Evolutionary conservation across 257 asterid genomes (phyloP), one percentile per base, ranked within the genome.

Genomic region (Craterostigma plantagineum): DNA sequence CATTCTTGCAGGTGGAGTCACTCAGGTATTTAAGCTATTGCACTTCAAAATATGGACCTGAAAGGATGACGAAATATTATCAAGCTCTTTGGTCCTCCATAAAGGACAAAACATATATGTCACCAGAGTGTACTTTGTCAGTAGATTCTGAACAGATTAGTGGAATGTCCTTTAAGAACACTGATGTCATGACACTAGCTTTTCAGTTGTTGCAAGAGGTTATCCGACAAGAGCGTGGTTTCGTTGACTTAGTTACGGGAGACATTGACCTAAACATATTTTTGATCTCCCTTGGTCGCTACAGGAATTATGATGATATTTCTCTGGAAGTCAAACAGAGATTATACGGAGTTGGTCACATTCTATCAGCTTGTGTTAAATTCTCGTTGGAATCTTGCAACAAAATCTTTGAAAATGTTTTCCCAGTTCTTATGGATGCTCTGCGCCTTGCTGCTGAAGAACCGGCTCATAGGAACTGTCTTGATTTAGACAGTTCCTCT

Each of bases 1-100:
- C 58, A 16, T 64, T 37, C 38, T 40, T 50, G 54, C 79, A 90
- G 98, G 80, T 72, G 74, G 98, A 90, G 48, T 79, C 98, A 38
- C 67, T 83, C 41, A 83, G 46, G 76, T 83, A 64, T 58, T 81
- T 90, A 54, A 67, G 77, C 71, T 75, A 62, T 56, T 90, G 93
- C 67, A 38, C 70, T 18, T 23, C 50, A 35, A 79, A 63, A 54
- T 90, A 83, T 49, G 95, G 95, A 60, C 63, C 73, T 14, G 81
- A 74, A 18, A 70, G 81, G 59, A 77, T 79, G 69, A 66, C 33
- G 14, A 69, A 66, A 57, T 73, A 79, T 53, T 59, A 51, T 55
- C 71, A 65, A 58, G 71, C 75, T 54, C 72, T 90, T 54, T 90
- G 98, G 98, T 63, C 79, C 54, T 63, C 70, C 48, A 12, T 90